These are phyloP conservation scores for Phytopythium cucurbitacearum DNA, from an alignment of 352 stramenopile genomes.

Conservation along the genomic window DNA sequence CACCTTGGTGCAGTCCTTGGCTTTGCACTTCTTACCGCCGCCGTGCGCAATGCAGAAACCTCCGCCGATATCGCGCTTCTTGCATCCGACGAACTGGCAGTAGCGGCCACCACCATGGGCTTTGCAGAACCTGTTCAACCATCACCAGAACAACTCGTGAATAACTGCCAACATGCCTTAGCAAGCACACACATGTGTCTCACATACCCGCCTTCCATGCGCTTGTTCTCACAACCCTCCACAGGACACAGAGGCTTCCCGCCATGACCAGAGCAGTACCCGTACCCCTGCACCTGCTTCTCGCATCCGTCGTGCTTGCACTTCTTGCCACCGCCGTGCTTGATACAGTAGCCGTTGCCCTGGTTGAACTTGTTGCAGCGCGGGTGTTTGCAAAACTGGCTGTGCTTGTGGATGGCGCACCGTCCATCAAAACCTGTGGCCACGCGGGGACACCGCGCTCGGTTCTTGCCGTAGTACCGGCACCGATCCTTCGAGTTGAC, in stretches of 20 bases:
- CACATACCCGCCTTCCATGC: conserved; percentile 73
- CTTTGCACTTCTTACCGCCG: conserved; percentile 80
- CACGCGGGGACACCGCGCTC: conserved; percentile 52
- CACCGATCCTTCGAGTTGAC: conserved; percentile 42
- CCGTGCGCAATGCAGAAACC: conserved; percentile 85
- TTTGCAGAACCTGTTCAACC: conserved; percentile 61
- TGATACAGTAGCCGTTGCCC: conserved; percentile 81
- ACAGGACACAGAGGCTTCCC: conserved; percentile 75
- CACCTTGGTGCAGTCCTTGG: conserved; percentile 69
- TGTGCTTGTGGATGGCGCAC: conserved; percentile 79
- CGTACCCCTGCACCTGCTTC: conserved; percentile 82
- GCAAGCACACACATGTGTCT: not conserved
- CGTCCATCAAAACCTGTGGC: conserved; percentile 70
- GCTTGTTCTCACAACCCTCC: conserved; percentile 76
- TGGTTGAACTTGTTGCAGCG: conserved; percentile 86
- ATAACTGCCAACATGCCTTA: no score
- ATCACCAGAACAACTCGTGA: conserved; percentile 1
- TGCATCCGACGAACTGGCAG: conserved; percentile 67
- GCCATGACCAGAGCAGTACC: conserved; percentile 80
- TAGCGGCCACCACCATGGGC: conserved; percentile 77
- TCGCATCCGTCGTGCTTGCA: conserved; percentile 76
- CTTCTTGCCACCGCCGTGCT: conserved; percentile 81
- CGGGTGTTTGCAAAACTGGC: conserved; percentile 77
- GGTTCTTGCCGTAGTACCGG: conserved; percentile 72
- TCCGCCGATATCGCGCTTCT: conserved; percentile 82